Conservation (phyloP, 1,139 yeast species). For the Blastobotrys ciferrii region DNA sequence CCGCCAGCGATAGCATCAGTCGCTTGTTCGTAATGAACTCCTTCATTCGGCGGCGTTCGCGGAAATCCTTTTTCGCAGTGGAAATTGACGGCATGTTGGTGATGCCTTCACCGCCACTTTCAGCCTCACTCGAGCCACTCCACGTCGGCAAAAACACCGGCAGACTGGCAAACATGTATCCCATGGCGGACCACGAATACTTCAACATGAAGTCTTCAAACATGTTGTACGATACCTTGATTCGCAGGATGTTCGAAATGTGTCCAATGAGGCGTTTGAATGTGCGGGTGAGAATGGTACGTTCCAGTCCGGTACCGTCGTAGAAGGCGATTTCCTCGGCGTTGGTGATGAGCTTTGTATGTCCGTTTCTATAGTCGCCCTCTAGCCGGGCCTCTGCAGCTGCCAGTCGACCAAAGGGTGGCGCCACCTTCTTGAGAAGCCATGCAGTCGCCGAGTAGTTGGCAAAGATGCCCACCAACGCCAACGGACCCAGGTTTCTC, state of each 20-base stretch:
- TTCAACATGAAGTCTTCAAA: slow-evolving; percentile 85
- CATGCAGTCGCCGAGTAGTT: slow-evolving; percentile 82
- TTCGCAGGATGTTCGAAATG: slow-evolving; percentile 43
- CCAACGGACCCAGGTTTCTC: slow-evolving; percentile 81
- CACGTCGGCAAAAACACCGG: slow-evolving; percentile 63
- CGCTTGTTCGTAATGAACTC: slow-evolving; percentile 89
- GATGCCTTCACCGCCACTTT: slow-evolving; percentile 24
- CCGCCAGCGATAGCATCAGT: slow-evolving; percentile 85
- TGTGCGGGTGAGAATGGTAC: slow-evolving; percentile 58
- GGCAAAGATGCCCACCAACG: slow-evolving; percentile 74
- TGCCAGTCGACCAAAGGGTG: slow-evolving; percentile 80
- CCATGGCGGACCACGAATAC: slow-evolving; percentile 94
- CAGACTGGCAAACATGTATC: slow-evolving; percentile 83
- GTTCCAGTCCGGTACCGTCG: slow-evolving; percentile 85
- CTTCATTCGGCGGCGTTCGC: slow-evolving; percentile 55
- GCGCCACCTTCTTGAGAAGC: slow-evolving; percentile 69
- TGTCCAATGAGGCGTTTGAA: slow-evolving; percentile 59
- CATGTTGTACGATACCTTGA: slow-evolving; percentile 60
- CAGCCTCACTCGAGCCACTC: slow-evolving; percentile 14
- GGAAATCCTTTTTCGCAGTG: slow-evolving; percentile 27
- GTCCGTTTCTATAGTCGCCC: slow-evolving; percentile 86
- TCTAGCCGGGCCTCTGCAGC: slow-evolving; percentile 71
- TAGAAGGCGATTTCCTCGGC: slow-evolving; percentile 94
- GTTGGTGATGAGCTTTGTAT: slow-evolving; percentile 78
- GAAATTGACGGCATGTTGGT: slow-evolving; percentile 22